Base-by-base conservation (phyloP, 306 rosid species). In the Sesbania bispinosa region DNA sequence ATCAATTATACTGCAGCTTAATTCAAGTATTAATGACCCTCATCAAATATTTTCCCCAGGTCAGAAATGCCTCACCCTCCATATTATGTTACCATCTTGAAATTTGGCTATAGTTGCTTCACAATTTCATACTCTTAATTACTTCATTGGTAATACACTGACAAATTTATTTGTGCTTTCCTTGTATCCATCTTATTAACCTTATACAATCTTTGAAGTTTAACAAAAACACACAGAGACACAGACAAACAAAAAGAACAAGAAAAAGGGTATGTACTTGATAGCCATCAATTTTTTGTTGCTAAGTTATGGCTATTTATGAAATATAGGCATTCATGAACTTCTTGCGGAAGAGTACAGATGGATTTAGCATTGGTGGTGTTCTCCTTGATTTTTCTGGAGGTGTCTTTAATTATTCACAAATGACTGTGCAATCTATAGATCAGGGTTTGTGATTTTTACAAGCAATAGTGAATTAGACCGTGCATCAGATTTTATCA, bases 11-110 rank as follows among this genome's bases (percentile, higher is more conserved):
- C 33, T 78, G 84, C 96, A 90, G 98, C 83, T 65, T 86, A 74
- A 90, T 90, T 78, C 98, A 90, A 88, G 92, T 84, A 21, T 70
- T 69, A 26, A 77, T 93, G 96, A 84, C 96, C 24, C 41, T 83
- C 54, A 90, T 88, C 85, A 93, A 90, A 74, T 93, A 93, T 59
- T 77, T 87, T 46, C 98, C 98, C 24, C 98, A 93, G 98, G 98
- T 90, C 47, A 62, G 75, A 68, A n/a, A 10, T 74, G 43, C n/a
- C 9, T 9, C 19, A 30, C 39, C 26, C 29, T 71, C 45, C 19
- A 13, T n/a, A n/a, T n/a, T n/a, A n/a, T n/a, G n/a, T n/a, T n/a
- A n/a, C n/a, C n/a, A n/a, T n/a, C n/a, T n/a, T n/a, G n/a, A n/a
- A n/a, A n/a, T n/a, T n/a, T n/a, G n/a, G n/a, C n/a, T n/a, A n/a